phyloP scores from a whole-genome alignment of 192 early-diverging fungal species.

The Allomyces arbusculus region DNA sequence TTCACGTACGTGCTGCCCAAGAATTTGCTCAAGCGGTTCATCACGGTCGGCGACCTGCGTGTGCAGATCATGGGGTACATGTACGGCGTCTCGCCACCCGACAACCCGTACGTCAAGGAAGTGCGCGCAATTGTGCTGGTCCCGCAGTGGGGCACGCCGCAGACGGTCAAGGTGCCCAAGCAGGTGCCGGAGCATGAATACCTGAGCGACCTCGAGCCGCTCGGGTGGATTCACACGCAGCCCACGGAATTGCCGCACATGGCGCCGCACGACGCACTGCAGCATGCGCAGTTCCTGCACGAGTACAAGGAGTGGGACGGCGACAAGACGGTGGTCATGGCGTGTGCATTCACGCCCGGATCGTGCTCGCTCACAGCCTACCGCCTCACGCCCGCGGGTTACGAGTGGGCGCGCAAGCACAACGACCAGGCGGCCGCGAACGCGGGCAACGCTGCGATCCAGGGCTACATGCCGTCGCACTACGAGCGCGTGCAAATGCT shows the following conservation, averaged over 20 bases:
- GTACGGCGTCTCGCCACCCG: slow-evolving; percentile 76
- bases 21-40: slow-evolving; percentile 94
- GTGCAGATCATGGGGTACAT: slow-evolving; percentile 91
- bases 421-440: slow-evolving; percentile 29
- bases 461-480: slow-evolving; percentile 64
- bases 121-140: slow-evolving; percentile 80
- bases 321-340: slow-evolving; percentile 76
- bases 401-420: slow-evolving; percentile 91
- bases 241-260: slow-evolving; percentile 77
- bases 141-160: slow-evolving; percentile 96
- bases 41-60: slow-evolving; percentile 78
- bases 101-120: slow-evolving; percentile 87
- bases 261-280: slow-evolving; percentile 74
- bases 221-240: slow-evolving; percentile 97
- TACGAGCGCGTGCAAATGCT: slow-evolving; percentile 97
- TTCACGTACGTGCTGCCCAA: slow-evolving; percentile 94
- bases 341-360: slow-evolving; percentile 94
- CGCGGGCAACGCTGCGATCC: neutral
- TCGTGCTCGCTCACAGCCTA: slow-evolving; percentile 90
- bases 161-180: slow-evolving; percentile 77
- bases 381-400: slow-evolving; percentile 86
- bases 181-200: slow-evolving; percentile 77
- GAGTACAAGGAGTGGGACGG: slow-evolving; percentile 84
- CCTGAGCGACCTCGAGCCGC: slow-evolving; percentile 75
- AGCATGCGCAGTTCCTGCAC: slow-evolving; percentile 73